Base-by-base conservation (phyloP, 2,329 filamentous ascomycete genomes). In the Alternaria brassicae region DNA sequence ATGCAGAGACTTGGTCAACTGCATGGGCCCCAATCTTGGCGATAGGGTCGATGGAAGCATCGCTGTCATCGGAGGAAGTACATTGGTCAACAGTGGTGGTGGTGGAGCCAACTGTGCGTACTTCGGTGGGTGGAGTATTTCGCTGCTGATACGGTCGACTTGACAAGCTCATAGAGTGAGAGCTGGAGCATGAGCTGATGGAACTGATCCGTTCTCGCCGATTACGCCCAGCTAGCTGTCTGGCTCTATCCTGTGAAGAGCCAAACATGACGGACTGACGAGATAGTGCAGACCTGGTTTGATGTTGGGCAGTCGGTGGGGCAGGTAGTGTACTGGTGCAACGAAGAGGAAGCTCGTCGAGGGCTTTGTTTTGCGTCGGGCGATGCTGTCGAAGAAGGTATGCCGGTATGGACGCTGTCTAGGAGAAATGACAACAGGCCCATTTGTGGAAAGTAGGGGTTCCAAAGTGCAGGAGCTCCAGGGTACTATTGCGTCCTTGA, bases 171-270 rank as follows among this genome's bases (percentile, higher is more conserved):
- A 51, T 39, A 23, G 68, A 68, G 39, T 60, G 63, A 56, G 55
- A 59, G 44, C 58, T 67, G 9, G 58, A 52, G 23, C 58, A 50
- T 12, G 72, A 71, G 55, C 50, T 63, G 30, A 37, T 54, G 9
- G 70, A 76, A 44, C 53, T 58, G 50, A 70, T 62, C 7, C 74
- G 67, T 10, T 69, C 63, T 60, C 66, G 71, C 48, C 73, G 66
- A 49, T 66, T 67, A 30, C 73, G 71, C 23, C 67, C 72, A n/a
- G 74, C 74, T 40, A 76, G 73, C 58, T 74, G 72, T 59, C 71
- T 70, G 34, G 75, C 75, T 48, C 74, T 69, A 41, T 77, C 74
- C 45, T 77, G 70, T 9, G 70, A 72, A 13, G 72, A 66, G 7
- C 75, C 75, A 23, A 77, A 77, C 73, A 75, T 77, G 50, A 25